Base-by-base conservation (phyloP, 306 rosid species). In the Dryas drummondii region DNA sequence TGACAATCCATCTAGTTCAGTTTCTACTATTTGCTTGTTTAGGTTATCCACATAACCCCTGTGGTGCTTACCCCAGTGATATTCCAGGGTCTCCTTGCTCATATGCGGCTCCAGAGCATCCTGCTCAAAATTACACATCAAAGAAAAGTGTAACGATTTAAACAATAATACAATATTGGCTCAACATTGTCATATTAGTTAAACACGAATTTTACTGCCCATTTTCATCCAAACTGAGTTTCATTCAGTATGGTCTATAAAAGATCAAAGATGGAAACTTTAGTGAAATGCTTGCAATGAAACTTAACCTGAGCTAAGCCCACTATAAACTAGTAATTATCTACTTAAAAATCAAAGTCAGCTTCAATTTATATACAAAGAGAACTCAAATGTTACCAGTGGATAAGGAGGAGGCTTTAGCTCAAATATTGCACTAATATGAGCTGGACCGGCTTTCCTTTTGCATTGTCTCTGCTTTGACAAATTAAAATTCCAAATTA, bases 61-160 rank as follows among this genome's bases (percentile, higher is more conserved):
- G 73, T 94, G 98, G 79, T 94, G 98, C 92, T 90, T 94, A 62
- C 97, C 98, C 98, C 98, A 90, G 66, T 94, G 97, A 82, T 78
- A 90, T 61, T 94, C 94, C 13, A 94, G 76, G 47, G 98, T 91
- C 75, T 82, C 79, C 83, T 84, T 86, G 81, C 94, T 88, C 97
- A 94, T 88, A 69, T 86, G 83, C 15, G 97, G 98, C 86, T 94
- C 98, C 86, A 94, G 78, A 53, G 94, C 96, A 83, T 88, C 81
- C 98, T 91, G 85, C 65, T 78, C 76, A 74, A 44, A 52, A 65
- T 26, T n/a, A 52, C 65, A 9, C 48, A 64, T 44, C 52, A 65
- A 53, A 79, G 66, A 11, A 61, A 42, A 49, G 17, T 59, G 47
- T 58, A 26, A 73, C 40, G 5, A 13, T 47, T 46, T 26, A 70